Evolutionary conservation across 345 rosid species (phyloP).

Genomic region (Eucalyptus sideroxylon): DNA sequence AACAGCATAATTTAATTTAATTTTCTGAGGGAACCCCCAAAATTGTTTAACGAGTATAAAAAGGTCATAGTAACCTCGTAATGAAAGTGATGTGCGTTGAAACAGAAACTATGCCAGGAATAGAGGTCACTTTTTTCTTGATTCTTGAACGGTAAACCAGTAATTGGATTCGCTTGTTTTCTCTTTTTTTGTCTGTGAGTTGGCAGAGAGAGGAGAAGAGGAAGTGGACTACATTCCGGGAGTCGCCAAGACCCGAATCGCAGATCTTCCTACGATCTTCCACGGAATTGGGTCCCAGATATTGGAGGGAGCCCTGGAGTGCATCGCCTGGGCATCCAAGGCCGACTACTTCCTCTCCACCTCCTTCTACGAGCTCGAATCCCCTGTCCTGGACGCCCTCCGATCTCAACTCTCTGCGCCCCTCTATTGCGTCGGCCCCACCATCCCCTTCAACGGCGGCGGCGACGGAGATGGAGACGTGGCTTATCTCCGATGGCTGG

Average conservation of each 20-base stretch:
- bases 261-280: background rate
- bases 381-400: background rate
- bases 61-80: too few relatives aligned
- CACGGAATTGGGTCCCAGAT: background rate
- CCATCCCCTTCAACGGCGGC: background rate
- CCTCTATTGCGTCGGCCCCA: slow-evolving; percentile 19
- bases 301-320: background rate
- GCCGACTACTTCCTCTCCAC: slow-evolving; percentile 16
- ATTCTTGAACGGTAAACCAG: background rate
- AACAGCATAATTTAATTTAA: background rate
- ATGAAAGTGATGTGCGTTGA: too few relatives aligned
- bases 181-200: background rate
- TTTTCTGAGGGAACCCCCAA: background rate
- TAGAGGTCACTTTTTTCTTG: background rate
- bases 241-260: background rate
- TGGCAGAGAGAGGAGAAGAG: background rate
- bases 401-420: background rate
- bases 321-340: background rate
- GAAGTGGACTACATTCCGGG: background rate
- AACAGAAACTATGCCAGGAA: background rate
- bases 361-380: slow-evolving; percentile 19
- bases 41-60: background rate
- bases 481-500: slow-evolving; percentile 13
- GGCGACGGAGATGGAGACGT: background rate
- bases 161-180: background rate